Evolutionary conservation across 2,329 filamentous ascomycete species (phyloP), one percentile per base, ranked within the genome.

Genomic region (Fusarium sp.): DNA sequence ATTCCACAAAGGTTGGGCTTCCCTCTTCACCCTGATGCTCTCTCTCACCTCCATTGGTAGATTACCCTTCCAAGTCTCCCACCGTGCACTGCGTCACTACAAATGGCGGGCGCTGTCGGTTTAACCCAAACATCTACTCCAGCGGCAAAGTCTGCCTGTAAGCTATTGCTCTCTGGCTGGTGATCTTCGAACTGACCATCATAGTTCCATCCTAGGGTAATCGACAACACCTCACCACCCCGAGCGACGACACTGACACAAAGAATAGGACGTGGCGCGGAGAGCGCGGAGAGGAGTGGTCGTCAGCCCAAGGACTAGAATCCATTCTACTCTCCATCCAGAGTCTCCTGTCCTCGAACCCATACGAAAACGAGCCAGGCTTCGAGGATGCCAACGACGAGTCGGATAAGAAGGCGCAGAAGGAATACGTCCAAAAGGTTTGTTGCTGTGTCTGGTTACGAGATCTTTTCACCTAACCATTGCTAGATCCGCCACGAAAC

Each of bases 81-180:
- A 72, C 76, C 16, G 90, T 92, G 29, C 90, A 87, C 27, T 92
- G 93, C 29, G 88, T 92, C 46, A 98, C 96, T 0, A 99, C 96
- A 2, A 98, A 98, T 80, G 87, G 88, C n/a, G 96, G 96, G 12
- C 88, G 92, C 67, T 95, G 92, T 79, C 92, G 96, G 9, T 98
- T 98, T 86, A 98, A 98, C 79, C 96, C 96, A 5, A 99, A 99
- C 80, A 98, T 99, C 70, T 99, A 99, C 80, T 88, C 95, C 1
- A 90, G 86, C 58, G 96, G 96, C 57, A 97, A 96, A 83, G 95
- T 99, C 65, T 99, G 96, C 85, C 83, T 99, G 90, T 97, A 83
- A 86, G 92, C 88, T 55, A 33, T 9, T n/a, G 22, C 62, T 20
- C 16, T 27, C 17, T 9, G 3, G 20, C 7, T 6, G n/a, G 14